Conservation (phyloP, 306 rosid species). For the Rosa multiflora region DNA sequence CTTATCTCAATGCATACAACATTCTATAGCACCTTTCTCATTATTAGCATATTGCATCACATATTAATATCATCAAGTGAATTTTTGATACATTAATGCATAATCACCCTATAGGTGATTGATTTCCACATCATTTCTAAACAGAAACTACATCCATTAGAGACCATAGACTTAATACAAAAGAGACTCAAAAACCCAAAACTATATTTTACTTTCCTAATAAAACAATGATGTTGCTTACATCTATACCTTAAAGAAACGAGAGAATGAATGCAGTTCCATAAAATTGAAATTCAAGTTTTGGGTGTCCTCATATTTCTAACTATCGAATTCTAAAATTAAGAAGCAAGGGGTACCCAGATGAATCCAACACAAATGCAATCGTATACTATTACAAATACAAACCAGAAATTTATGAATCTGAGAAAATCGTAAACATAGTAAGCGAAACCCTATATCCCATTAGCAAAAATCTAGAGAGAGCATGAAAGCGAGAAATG, state of each 20-base stretch:
- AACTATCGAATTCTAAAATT: background rate
- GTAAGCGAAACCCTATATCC: conserved; percentile 5
- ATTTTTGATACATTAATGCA: background rate
- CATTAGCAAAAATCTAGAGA: too few relatives aligned
- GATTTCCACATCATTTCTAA: background rate
- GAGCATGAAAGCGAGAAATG: background rate
- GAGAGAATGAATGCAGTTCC: background rate
- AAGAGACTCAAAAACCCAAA: background rate
- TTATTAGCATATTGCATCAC: too few relatives aligned
- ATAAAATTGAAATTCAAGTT: background rate
- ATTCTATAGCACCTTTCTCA: too few relatives aligned
- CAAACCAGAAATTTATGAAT: background rate
- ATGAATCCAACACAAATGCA: background rate
- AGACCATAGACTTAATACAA: background rate
- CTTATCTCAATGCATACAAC: too few relatives aligned
- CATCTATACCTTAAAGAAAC: background rate
- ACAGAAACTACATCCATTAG: background rate
- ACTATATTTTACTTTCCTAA: background rate
- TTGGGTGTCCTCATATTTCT: too few relatives aligned
- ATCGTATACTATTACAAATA: background rate
- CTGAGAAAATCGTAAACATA: conserved; percentile 1
- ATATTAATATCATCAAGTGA: background rate
- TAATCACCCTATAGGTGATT: too few relatives aligned
- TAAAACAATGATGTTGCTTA: background rate
- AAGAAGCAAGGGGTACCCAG: background rate